Conservation (phyloP, 2,329 filamentous ascomycete genomes). For the Aspergillus sp. region DNA sequence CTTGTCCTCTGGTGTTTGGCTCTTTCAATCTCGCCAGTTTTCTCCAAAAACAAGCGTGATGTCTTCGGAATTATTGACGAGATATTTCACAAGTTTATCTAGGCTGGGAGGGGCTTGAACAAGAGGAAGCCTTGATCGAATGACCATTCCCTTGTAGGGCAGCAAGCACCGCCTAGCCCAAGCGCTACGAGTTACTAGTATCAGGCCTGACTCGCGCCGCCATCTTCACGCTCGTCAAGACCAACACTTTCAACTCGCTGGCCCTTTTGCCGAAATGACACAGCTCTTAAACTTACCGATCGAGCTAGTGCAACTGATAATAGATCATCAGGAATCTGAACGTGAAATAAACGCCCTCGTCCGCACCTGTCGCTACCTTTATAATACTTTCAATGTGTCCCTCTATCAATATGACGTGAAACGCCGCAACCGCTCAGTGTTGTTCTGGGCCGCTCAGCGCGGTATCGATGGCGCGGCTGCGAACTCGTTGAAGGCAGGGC, state of each 20-base stretch:
- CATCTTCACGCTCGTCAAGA: neutral
- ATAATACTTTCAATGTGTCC: neutral
- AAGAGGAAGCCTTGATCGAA: no score
- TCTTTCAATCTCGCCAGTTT: no score
- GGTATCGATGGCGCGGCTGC: neutral
- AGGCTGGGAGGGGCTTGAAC: no score
- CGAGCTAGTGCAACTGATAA: neutral
- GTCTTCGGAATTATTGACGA: no score
- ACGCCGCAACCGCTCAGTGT: neutral
- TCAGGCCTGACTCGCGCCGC: neutral
- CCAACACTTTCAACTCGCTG: neutral
- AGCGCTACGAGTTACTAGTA: neutral
- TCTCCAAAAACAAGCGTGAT: no score
- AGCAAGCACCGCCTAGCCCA: neutral
- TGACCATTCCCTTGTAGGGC: no score
- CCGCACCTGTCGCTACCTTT: neutral
- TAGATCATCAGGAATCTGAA: neutral
- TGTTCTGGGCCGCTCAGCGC: neutral
- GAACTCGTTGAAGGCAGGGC: neutral
- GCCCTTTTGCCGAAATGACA: neutral
- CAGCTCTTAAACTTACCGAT: neutral
- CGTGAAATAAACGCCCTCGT: neutral
- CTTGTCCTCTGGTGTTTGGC: no score
- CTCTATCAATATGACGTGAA: conserved; percentile 1
- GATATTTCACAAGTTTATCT: no score